Evolutionary conservation across 2,329 filamentous ascomycete species (phyloP), one percentile per base, ranked within the genome.

Genomic region (Beauveria medogensis): DNA sequence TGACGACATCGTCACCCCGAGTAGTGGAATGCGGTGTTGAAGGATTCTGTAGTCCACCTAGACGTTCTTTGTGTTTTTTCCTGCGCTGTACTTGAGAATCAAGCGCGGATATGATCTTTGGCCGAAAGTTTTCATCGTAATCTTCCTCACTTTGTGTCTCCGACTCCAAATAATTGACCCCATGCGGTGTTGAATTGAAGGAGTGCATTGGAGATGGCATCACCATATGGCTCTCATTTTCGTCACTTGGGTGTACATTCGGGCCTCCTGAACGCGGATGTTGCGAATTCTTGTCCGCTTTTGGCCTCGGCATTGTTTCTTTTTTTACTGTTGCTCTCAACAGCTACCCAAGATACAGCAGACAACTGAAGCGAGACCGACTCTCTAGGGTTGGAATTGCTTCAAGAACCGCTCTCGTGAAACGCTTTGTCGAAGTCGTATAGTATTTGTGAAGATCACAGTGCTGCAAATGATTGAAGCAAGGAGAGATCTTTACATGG

Each of bases 81-180:
- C 40, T 44, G 40, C 20, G 24, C 22, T 20, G 26, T 5, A 24
- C 16, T n/a, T n/a, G 24, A 2, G 47, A 48, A 12, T 44, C 47
- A 12, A 44, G 48, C 40, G 47, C 48, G 20, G 66, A 64, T 55
- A 61, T 64, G 22, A 68, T 66, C 2, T 66, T 65, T 20, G 71
- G 68, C 8, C 71, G 67, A 7, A 72, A 52, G 43, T 71, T 72
- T 18, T 76, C 73, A 37, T 79, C 76, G 52, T 78, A 78, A 59
- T 79, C 77, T 63, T 79, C 77, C 59, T 78, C 77, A 43, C 76
- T 79, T 2, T 76, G 69, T 16, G 73, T 77, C 16, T 77, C 77
- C 2, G 75, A 77, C 37, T 65, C 40, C 2, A 59, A 24, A 10
- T 55, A 59, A 10, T 71, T 65, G 10, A 67, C 61, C 14, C 16